Evolutionary conservation across 768 basidiomycete species (phyloP).

Genomic region (Tricholoma sp.): DNA sequence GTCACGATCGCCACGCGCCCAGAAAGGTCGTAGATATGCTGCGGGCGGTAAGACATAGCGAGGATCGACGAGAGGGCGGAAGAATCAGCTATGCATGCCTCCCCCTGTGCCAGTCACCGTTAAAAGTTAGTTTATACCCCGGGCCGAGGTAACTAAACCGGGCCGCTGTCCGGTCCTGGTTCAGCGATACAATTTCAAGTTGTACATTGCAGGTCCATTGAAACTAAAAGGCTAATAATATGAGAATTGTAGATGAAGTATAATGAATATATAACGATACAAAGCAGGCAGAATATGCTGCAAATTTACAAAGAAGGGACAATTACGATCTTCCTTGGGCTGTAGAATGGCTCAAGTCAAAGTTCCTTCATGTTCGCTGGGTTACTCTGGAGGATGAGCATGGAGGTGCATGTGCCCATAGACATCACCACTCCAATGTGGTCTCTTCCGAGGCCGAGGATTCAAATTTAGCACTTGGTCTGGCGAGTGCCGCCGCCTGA

Average conservation of each 20-base stretch:
- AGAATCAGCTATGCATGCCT: not conserved
- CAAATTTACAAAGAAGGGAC: not conserved
- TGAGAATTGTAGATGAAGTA: not conserved
- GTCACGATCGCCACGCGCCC: slow-evolving; percentile 56
- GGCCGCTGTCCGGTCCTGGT: not conserved
- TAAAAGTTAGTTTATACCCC: not conserved
- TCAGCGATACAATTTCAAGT: not conserved
- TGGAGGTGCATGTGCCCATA: slow-evolving; percentile 9
- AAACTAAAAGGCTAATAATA: not conserved
- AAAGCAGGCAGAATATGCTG: not conserved
- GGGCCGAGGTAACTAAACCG: no score
- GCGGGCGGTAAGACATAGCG: slow-evolving; percentile 27
- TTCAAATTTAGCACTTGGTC: slow-evolving; percentile 29
- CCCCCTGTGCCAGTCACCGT: no score
- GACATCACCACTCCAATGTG: slow-evolving; percentile 5
- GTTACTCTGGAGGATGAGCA: slow-evolving; percentile 4
- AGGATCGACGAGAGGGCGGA: not conserved
- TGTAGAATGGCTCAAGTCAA: not conserved
- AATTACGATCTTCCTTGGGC: not conserved
- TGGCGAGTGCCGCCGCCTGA: slow-evolving; percentile 26
- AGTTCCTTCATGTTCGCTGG: not conserved
- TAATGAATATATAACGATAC: not conserved
- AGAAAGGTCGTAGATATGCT: slow-evolving; percentile 44
- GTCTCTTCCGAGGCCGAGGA: slow-evolving; percentile 9
- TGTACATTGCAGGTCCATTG: not conserved